Base-by-base conservation (phyloP, 106 monocot species). In the Chionographis japonica region DNA sequence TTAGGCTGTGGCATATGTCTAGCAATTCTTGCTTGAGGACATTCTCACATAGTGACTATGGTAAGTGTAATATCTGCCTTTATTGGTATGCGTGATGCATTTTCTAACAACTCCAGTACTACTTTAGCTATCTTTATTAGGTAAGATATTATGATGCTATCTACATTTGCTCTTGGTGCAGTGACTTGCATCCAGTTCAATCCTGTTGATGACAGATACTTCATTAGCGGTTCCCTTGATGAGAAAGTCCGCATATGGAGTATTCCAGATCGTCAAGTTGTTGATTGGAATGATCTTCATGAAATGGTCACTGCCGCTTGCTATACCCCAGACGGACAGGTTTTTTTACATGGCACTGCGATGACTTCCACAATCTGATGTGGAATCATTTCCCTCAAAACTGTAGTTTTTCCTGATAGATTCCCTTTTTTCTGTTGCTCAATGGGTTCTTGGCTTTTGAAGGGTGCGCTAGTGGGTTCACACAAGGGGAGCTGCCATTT, bases 101-200 rank as follows among this genome's bases (percentile, higher is more conserved):
- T 13, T 51, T 51, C 51, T 11, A 11, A 43, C 6, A 18, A n/a
- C 14, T 42, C 38, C 15, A 8, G 37, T 12, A 19, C 54, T 59
- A 36, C 27, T 18, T 14, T 18, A 37, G 7, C 3, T 39, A 17
- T 56, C 6, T 17, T 8, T 43, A 2, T 52, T 49, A 66, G 20
- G 37, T 60, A 37, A 36, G 53, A 8, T 54, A 42, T 37, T 72
- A 49, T 51, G 18, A 17, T 40, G 54, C 9, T 17, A 54, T 41
- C 10, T 62, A 11, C 42, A 35, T 62, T 68, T 69, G 4, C 17
- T 10, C 50, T 61, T 67, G 56, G 58, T 87, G 68, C 81, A 95
- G 97, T 97, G 77, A 97, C 97, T 66, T 92, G 97, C 74, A 90
- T 97, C 74, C 97, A 97, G 72, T 97, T 97, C 71, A 97, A 97